phyloP scores from a whole-genome alignment of 495 filamentous ascomycete species.

The Penicillium roqueforti region DNA sequence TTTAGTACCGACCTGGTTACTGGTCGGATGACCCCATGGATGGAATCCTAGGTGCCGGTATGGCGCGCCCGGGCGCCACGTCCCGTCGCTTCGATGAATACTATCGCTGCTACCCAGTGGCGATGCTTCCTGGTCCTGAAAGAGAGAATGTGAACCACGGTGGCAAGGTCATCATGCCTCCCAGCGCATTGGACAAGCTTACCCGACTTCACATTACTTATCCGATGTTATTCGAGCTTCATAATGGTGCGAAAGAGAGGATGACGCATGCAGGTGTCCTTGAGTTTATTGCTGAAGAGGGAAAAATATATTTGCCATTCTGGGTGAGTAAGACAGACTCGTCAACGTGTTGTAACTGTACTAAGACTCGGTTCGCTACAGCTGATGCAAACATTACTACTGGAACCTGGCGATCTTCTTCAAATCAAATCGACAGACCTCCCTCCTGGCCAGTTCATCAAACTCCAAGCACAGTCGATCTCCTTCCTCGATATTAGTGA shows the following conservation, averaged over 20 bases:
- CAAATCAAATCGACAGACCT: slow-evolving; percentile 93
- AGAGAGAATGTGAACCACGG: slow-evolving; percentile 89
- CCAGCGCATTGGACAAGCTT: slow-evolving; percentile 91
- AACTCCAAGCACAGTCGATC: slow-evolving; percentile 87
- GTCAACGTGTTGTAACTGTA: background rate
- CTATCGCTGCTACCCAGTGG: slow-evolving; percentile 90
- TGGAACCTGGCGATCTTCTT: slow-evolving; percentile 89
- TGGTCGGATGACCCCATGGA: slow-evolving; percentile 57
- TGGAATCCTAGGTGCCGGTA: slow-evolving; percentile 39
- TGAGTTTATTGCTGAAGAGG: slow-evolving; percentile 97
- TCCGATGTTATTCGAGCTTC: slow-evolving; percentile 93
- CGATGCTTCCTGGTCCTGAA: slow-evolving; percentile 91
- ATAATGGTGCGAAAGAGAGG: slow-evolving; percentile 73
- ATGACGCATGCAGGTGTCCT: slow-evolving; percentile 90
- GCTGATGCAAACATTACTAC: slow-evolving; percentile 88
- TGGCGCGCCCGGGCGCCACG: slow-evolving; percentile 38
- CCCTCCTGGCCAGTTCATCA: slow-evolving; percentile 83
- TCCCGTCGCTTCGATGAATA: slow-evolving; percentile 89
- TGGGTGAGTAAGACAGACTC: slow-evolving; percentile 61
- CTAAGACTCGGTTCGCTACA: slow-evolving; percentile 31
- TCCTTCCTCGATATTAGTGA: slow-evolving; percentile 95
- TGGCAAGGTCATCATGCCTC: slow-evolving; percentile 94
- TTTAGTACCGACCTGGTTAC: slow-evolving; percentile 50
- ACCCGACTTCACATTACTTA: slow-evolving; percentile 96
- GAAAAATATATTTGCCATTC: slow-evolving; percentile 89